phyloP scores from a whole-genome alignment of 2,329 filamentous ascomycete species.

The Paraphaeosphaeria minitans region DNA sequence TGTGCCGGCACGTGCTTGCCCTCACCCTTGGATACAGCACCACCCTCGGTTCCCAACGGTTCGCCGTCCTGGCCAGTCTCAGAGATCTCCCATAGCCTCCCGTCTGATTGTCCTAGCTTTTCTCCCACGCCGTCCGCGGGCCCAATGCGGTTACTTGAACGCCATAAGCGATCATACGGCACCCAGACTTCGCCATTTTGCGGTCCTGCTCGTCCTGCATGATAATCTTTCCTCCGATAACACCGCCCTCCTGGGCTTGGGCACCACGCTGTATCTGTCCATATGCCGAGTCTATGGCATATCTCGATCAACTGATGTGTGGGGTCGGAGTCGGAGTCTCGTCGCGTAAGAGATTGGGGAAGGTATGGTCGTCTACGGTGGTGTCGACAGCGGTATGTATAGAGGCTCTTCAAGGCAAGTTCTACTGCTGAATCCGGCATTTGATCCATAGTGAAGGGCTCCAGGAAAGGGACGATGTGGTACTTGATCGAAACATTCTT shows the following conservation, averaged over 20 bases:
- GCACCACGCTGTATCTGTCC: slow-evolving; percentile 67
- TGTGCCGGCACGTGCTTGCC: slow-evolving; percentile 62
- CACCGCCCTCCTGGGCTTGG: slow-evolving; percentile 63
- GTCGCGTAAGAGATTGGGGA: slow-evolving; percentile 58
- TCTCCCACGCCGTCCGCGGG: slow-evolving; percentile 41
- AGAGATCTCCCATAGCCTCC: slow-evolving; percentile 61
- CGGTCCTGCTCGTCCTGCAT: slow-evolving; percentile 59
- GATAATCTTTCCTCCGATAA: slow-evolving; percentile 62
- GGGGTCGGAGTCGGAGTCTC: slow-evolving; percentile 65
- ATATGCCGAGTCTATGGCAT: slow-evolving; percentile 63
- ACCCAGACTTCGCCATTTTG: slow-evolving; percentile 65
- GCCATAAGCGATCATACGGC: slow-evolving; percentile 65
- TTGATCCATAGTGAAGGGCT: slow-evolving; percentile 50
- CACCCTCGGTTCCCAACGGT: slow-evolving; percentile 57
- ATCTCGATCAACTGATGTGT: slow-evolving; percentile 65
- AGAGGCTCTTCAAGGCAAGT: slow-evolving; percentile 63
- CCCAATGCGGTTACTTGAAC: slow-evolving; percentile 64
- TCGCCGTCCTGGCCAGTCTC: slow-evolving; percentile 62
- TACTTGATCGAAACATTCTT: slow-evolving; percentile 70
- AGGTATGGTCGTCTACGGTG: slow-evolving; percentile 65
- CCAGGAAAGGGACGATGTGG: slow-evolving; percentile 64
- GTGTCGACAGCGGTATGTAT: slow-evolving; percentile 67
- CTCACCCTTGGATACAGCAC: slow-evolving; percentile 52
- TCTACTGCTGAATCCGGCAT: slow-evolving; percentile 50
- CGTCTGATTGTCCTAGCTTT: slow-evolving; percentile 49